Evolutionary conservation across 148 eudicot species (phyloP), one percentile per base, ranked within the genome.

Genomic region (Vaccinium macrocarpon): DNA sequence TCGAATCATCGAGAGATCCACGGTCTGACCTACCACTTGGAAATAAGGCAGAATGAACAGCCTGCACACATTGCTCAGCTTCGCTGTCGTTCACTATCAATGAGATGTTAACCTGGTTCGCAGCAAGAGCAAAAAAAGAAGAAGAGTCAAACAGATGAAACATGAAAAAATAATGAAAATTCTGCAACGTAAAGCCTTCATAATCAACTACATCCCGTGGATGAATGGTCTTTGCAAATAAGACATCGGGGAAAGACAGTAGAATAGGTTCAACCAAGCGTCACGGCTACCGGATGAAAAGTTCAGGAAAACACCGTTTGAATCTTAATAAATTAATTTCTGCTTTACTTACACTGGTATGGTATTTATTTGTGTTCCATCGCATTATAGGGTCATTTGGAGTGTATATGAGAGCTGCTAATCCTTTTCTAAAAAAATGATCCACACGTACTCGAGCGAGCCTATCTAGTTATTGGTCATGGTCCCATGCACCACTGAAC

Each of bases 1-100:
- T 48, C 0, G 87, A 87, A 71, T 85, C 89, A n/a, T 87, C 84
- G 50, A 46, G 79, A 56, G 88, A 83, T 55, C 82, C 86, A 82
- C 35, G 35, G 68, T 84, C 84, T 27, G 84, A 59, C 11, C 82
- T 56, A 81, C 87, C 90, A 71, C 90, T 91, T 77, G 91, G 94
- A 82, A 97, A 97, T 87, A 97, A 97, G 57, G 96, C 94, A 78
- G 88, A 81, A 86, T 97, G 99, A 76, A 97, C 94, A 80, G 97
- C 92, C 90, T 89, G 93, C 5, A 94, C 97, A 74, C 99, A 95
- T 84, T 89, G 89, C 77, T 93, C 99, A 73, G 99, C 92, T 90
- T 97, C 99, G 74, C 88, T 84, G 73, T 97, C 98, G 46, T 95
- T 92, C 80, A 97, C 96, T 70, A 97, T 92, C 94, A 95, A 84